Conservation (phyloP, 768 basidiomycete genomes). For the Omphalotus guepiniiformis region DNA sequence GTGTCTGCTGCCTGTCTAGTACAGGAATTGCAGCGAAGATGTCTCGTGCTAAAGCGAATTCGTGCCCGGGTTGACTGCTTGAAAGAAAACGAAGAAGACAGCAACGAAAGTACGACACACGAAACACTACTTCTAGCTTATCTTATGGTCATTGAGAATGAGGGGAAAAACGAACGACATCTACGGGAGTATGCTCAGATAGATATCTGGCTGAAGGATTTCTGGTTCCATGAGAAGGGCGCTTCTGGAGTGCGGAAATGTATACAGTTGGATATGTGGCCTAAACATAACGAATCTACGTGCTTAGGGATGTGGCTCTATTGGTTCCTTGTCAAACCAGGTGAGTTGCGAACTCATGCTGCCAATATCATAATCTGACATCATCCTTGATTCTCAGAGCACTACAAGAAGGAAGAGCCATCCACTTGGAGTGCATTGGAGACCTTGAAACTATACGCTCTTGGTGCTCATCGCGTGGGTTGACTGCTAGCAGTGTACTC, state of each 20-base stretch:
- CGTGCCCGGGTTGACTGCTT: slow-evolving; percentile 30
- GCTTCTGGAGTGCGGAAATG: slow-evolving; percentile 44
- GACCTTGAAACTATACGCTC: slow-evolving; percentile 56
- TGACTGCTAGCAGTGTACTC: slow-evolving; percentile 19
- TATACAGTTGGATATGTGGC: slow-evolving; percentile 52
- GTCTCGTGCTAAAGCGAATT: slow-evolving; percentile 51
- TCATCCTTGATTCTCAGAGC: slow-evolving; percentile 31
- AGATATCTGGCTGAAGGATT: slow-evolving; percentile 60
- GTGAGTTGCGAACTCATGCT: slow-evolving; percentile 32
- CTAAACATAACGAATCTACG: slow-evolving; percentile 43
- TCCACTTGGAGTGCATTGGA: slow-evolving; percentile 42
- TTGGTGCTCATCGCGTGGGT: slow-evolving; percentile 63
- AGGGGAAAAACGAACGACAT: slow-evolving; percentile 66
- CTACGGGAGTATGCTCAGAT: slow-evolving; percentile 65
- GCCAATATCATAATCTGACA: not conserved
- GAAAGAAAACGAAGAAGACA: slow-evolving; percentile 18
- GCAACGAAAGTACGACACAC: slow-evolving; percentile 23
- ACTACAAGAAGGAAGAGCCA: slow-evolving; percentile 36
- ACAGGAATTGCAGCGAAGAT: slow-evolving; percentile 63
- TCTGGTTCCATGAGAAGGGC: slow-evolving; percentile 60
- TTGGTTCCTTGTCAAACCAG: slow-evolving; percentile 64
- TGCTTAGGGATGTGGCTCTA: slow-evolving; percentile 75
- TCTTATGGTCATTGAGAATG: slow-evolving; percentile 79
- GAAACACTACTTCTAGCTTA: slow-evolving; percentile 66
- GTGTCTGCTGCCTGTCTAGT: slow-evolving; percentile 44